Base-by-base conservation (phyloP, 345 rosid genomes). In the Diplotaxis tenuifolia region DNA sequence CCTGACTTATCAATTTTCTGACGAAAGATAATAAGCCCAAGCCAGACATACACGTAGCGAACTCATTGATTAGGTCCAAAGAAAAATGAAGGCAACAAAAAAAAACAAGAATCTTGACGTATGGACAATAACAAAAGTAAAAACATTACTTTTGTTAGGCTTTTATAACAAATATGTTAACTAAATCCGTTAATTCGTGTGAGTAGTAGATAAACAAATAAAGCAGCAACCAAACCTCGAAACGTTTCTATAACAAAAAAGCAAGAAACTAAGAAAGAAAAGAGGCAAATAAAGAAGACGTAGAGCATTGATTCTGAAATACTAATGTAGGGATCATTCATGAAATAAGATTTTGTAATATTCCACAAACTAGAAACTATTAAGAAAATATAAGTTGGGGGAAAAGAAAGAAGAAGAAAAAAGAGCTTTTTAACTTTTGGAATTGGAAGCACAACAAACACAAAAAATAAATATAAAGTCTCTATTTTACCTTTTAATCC, bases 291-390 rank as follows among this genome's bases (percentile, higher is more conserved):
- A 75, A 75, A 68, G 70, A 68, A 54, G 20, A 54, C 10, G 74
- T 15, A 68, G 68, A 68, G 70, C 74, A 75, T 68, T 62, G 75
- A 75, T 75, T 75, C 79, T 22, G 19, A 42, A 57, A 76, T 56
- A 45, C 75, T 22, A 23, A 56, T 63, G 61, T 31, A 70, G 49
- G 49, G 45, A 69, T 69, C 64, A 68, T 63, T 75, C 75, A 56
- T 68, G 78, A 68, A 68, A 75, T 55, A 60, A 75, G 75, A 70
- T 75, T 75, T 69, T 75, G 70, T 75, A 62, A 69, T 75, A 62
- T 75, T 29, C 65, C 47, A 61, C 9, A 68, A 62, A 75, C 49
- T 50, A 47, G 1, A 62, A 36, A 47, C 53, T 47, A 28, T 14
- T 38, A 63, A 21, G 31, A 38, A 34, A 31, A 62, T 16, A 57